Percentiles rank a stretch among this genome's conserved stretches.
Conservation (phyloP, 176 grass and related monocot species). For the Zoysia japonica region DNA sequence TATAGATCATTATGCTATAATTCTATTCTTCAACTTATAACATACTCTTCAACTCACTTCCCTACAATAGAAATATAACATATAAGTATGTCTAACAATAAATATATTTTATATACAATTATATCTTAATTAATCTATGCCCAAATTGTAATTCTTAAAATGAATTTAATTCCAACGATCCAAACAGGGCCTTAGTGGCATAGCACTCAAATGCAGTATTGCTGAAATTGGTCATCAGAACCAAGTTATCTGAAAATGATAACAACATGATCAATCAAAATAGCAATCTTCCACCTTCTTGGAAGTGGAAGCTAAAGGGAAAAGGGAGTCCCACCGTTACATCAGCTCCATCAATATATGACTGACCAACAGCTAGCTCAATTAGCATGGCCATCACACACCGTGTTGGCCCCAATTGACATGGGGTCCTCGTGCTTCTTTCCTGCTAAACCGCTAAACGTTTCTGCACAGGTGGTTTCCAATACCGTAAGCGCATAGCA, state of each 20-base stretch:
- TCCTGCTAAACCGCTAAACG: not conserved
- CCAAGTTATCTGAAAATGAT: not conserved
- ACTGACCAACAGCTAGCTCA: constrained; percentile 9
- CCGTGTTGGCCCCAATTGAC: not conserved
- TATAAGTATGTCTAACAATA: too few relatives aligned
- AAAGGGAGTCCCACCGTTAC: not conserved
- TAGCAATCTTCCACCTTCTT: not conserved
- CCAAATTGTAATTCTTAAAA: too few relatives aligned
- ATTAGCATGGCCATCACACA: not conserved
- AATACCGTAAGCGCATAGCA: not conserved
- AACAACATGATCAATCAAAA: not conserved
- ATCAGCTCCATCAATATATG: not conserved
- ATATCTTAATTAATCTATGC: too few relatives aligned
- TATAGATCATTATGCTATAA: too few relatives aligned
- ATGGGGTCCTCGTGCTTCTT: constrained; percentile 29
- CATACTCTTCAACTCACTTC: too few relatives aligned
- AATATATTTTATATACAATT: too few relatives aligned
- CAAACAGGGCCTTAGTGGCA: too few relatives aligned
- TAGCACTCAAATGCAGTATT: too few relatives aligned
- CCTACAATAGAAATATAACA: too few relatives aligned
- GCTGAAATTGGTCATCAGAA: not conserved
- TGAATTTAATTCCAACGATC: too few relatives aligned
- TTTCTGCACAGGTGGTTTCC: too few relatives aligned
- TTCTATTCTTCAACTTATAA: too few relatives aligned
- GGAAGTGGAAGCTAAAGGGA: not conserved